A percentile compares a stretch with the other conserved stretches of the same genome.
These are phyloP conservation scores for Pichia sp. DNA, from an alignment of 1,139 yeast species.

Conservation along the genomic window DNA sequence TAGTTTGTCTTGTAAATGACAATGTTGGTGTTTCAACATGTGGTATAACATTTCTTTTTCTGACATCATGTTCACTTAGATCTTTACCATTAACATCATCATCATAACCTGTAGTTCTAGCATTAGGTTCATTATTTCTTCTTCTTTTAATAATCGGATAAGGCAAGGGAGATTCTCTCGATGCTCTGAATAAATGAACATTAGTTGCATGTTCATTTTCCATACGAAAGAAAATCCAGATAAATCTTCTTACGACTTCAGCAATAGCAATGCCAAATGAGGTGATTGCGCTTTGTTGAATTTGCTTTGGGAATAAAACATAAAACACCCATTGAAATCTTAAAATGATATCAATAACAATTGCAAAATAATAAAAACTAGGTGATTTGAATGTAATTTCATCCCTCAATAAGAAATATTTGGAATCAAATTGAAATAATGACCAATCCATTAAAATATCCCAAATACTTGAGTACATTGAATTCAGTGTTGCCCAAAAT, in stretches of 20 bases:
- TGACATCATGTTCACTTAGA: constrained; percentile 9
- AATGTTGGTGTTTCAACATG: constrained; percentile 3
- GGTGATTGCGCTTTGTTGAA: constrained; percentile 87
- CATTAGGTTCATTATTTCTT: not conserved
- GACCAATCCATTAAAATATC: constrained; percentile 97
- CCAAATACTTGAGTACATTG: constrained; percentile 70
- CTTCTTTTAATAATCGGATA: constrained; percentile 39
- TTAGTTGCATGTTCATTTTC: constrained; percentile 95
- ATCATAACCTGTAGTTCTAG: not conserved
- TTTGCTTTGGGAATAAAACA: constrained; percentile 59
- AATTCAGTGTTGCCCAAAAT: constrained; percentile 65
- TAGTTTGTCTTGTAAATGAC: not conserved
- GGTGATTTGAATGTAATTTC: constrained; percentile 58
- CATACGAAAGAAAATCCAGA: constrained; percentile 89
- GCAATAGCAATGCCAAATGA: constrained; percentile 79
- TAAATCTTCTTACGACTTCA: constrained; percentile 71
- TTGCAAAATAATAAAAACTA: constrained; percentile 64
- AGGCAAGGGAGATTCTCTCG: constrained; percentile 81
- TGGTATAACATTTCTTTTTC: constrained; percentile 3
- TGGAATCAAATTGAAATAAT: constrained; percentile 58
- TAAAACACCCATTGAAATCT: constrained; percentile 92
- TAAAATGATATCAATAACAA: constrained; percentile 62
- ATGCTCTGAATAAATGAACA: constrained; percentile 75
- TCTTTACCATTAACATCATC: constrained; percentile 8
- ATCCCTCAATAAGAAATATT: constrained; percentile 58